Conservation (phyloP, 768 basidiomycete genomes). For the Clitopilus hobsonii region DNA sequence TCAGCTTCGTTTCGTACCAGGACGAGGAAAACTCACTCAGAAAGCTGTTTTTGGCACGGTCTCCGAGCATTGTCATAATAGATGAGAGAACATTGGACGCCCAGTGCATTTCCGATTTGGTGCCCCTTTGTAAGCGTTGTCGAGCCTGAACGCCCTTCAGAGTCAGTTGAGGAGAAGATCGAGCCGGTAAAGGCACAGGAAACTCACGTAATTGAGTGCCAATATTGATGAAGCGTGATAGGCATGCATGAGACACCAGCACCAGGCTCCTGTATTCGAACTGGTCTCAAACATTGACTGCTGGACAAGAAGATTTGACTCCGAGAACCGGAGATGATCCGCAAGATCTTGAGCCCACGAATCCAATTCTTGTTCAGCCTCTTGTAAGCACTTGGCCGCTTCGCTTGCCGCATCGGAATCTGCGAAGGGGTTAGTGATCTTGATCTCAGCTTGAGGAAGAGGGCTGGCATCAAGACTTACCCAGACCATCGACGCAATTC, state of each 20-base stretch:
- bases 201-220: constrained; percentile 56
- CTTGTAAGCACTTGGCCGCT: constrained; percentile 28
- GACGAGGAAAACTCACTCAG: constrained; percentile 25
- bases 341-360: constrained; percentile 64
- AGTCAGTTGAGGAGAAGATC: constrained; percentile 6
- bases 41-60: constrained; percentile 45
- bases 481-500: constrained; percentile 45
- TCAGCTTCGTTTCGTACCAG: not conserved
- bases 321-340: constrained; percentile 64
- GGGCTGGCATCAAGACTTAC: constrained; percentile 32
- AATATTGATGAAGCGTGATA: constrained; percentile 66
- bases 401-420: constrained; percentile 30
- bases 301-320: constrained; percentile 64
- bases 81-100: constrained; percentile 36
- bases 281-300: constrained; percentile 76
- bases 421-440: constrained; percentile 14
- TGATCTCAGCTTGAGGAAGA: not conserved
- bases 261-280: constrained; percentile 78
- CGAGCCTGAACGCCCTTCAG: constrained; percentile 26
- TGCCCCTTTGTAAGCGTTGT: constrained; percentile 30
- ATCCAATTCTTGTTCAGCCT: constrained; percentile 41
- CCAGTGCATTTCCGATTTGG: constrained; percentile 37
- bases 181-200: constrained; percentile 5
- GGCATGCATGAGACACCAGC: constrained; percentile 71
- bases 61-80: constrained; percentile 43